Conservation (phyloP, 495 filamentous ascomycete genomes). For the Apodospora peruviana region DNA sequence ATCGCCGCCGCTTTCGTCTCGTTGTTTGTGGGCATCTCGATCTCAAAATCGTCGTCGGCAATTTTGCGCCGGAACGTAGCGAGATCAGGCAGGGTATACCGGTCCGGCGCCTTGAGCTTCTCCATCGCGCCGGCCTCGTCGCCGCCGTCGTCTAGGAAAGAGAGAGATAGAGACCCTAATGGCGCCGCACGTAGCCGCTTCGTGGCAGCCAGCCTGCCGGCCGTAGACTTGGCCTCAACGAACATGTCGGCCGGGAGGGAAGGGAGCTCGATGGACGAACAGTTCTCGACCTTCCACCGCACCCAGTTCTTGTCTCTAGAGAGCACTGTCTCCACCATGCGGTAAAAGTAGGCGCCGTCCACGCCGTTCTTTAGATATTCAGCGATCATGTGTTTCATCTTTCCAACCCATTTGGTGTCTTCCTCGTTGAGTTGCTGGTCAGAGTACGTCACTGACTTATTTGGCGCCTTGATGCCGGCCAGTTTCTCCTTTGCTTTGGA, state of each 20-base stretch:
- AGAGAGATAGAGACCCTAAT: constrained; percentile 66
- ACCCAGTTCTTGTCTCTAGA: constrained; percentile 97
- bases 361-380: constrained; percentile 65
- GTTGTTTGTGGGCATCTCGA: constrained; percentile 69
- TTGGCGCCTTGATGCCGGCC: constrained; percentile 55
- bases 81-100: constrained; percentile 41
- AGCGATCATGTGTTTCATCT: constrained; percentile 67
- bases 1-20: constrained; percentile 62
- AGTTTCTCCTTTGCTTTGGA: constrained; percentile 75
- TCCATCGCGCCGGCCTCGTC: constrained; percentile 40
- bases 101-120: constrained; percentile 40
- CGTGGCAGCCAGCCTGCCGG: constrained; percentile 57
- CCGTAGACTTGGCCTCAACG: constrained; percentile 56
- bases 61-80: constrained; percentile 53
- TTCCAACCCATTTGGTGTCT: constrained; percentile 75
- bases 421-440: constrained; percentile 71
- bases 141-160: constrained; percentile 68
- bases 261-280: constrained; percentile 74
- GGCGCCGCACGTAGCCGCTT: constrained; percentile 61
- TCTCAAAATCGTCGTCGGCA: constrained; percentile 67
- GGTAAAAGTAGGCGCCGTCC: constrained; percentile 89
- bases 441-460: constrained; percentile 81
- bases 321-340: constrained; percentile 92
- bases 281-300: constrained; percentile 92
- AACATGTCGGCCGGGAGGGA: constrained; percentile 62